A percentile compares a stretch with the other conserved stretches of the same genome.
Conservation (phyloP, 2,329 filamentous ascomycete species). For the Gremmenia infestans region DNA sequence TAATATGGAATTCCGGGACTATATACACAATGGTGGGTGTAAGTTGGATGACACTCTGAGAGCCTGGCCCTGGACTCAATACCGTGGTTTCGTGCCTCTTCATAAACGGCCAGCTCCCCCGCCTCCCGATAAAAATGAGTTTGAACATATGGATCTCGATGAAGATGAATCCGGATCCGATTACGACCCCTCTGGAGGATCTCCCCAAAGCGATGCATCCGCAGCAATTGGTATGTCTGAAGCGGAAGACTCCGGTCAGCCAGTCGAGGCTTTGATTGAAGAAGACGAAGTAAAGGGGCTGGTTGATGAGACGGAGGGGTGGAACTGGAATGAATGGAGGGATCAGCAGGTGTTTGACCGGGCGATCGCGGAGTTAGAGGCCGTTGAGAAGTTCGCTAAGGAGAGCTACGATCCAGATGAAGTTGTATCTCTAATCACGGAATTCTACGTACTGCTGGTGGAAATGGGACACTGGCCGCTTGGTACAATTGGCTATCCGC, state of each 20-base stretch:
- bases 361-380: not conserved
- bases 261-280: not conserved
- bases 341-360: not conserved
- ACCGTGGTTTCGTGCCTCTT: not conserved
- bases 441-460: conserved; percentile 2
- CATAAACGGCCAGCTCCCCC: not conserved
- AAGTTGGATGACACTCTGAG: not conserved
- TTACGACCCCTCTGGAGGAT: not conserved
- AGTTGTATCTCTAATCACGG: conserved; percentile 1
- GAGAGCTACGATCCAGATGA: conserved; percentile 1
- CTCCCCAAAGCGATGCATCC: not conserved
- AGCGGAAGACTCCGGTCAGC: not conserved
- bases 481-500: not conserved
- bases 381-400: not conserved
- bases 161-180: not conserved
- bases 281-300: not conserved
- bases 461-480: conserved; percentile 2
- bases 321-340: not conserved
- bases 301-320: not conserved
- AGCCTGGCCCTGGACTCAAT: not conserved
- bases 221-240: not conserved
- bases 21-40: not conserved
- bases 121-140: not conserved
- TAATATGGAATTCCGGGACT: not conserved
- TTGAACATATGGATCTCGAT: not conserved